Evolutionary conservation across 345 rosid genomes (phyloP).

Genomic region (Euphorbia lathyris): DNA sequence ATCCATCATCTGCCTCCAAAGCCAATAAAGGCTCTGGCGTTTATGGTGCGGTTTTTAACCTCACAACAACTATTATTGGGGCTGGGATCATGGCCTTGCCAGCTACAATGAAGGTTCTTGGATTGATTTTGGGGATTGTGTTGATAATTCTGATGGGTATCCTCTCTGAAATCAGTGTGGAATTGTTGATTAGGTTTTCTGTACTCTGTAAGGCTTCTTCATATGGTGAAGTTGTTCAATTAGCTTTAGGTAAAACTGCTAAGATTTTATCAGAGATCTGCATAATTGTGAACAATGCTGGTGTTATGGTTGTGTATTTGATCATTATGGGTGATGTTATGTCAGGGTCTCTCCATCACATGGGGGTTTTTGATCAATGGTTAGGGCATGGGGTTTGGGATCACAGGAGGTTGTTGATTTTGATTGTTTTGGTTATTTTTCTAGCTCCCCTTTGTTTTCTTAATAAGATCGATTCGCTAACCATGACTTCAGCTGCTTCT

Average conservation of each 20-base stretch:
- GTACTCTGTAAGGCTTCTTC: conserved; percentile 66
- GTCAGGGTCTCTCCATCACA: conserved; percentile 79
- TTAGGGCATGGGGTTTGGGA: conserved; percentile 93
- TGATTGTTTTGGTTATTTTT: conserved; percentile 62
- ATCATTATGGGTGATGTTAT: conserved; percentile 93
- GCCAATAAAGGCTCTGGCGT: conserved; percentile 49
- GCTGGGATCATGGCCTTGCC: conserved; percentile 99
- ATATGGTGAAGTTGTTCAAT: conserved; percentile 82
- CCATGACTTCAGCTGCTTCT: conserved; percentile 83
- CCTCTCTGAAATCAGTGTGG: conserved; percentile 84
- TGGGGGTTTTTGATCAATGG: conserved; percentile 95
- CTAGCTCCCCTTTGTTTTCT: conserved; percentile 83
- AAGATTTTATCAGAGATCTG: conserved; percentile 82
- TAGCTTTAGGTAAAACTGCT: conserved; percentile 79
- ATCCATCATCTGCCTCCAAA: conserved; percentile 31
- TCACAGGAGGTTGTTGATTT: conserved; percentile 70
- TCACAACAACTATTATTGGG: conserved; percentile 82
- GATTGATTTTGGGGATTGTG: conserved; percentile 59
- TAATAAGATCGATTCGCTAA: conserved; percentile 86
- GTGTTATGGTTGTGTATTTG: conserved; percentile 85
- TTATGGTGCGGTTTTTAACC: conserved; percentile 86
- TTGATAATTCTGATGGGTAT: conserved; percentile 74
- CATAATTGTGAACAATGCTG: conserved; percentile 87
- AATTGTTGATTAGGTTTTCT: conserved; percentile 64
- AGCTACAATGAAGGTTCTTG: conserved; percentile 92